Evolutionary conservation across 129 eudicot genomes (phyloP).

Genomic region (Helianthus annuus): DNA sequence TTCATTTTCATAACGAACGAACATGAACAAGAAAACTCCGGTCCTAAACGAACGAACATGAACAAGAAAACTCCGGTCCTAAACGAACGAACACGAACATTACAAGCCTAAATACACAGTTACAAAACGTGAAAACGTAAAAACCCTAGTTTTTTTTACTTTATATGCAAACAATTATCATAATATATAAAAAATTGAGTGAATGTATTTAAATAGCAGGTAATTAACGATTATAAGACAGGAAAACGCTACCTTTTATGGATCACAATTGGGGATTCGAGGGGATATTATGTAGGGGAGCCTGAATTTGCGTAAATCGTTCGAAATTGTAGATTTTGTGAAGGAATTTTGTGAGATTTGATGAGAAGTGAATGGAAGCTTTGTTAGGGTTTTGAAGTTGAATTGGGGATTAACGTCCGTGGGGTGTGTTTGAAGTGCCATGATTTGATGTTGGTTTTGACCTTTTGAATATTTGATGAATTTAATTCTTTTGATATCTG

Average conservation of each 20-base stretch:
- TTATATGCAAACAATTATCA: not conserved
- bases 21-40: too few relatives aligned
- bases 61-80: too few relatives aligned
- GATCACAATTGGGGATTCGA: not conserved
- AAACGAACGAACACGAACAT: too few relatives aligned
- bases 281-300: not conserved
- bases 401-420: constrained; percentile 9
- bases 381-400: constrained; percentile 30
- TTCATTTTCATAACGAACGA: too few relatives aligned
- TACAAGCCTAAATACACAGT: too few relatives aligned
- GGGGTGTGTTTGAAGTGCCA: constrained; percentile 30
- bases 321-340: not conserved
- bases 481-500: not conserved
- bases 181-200: not conserved
- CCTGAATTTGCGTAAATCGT: constrained; percentile 9
- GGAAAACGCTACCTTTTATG: constrained; percentile 8
- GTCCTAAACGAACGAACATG: too few relatives aligned
- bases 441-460: constrained; percentile 9
- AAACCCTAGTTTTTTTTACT: too few relatives aligned
- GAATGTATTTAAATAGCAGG: not conserved
- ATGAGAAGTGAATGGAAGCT: constrained; percentile 4
- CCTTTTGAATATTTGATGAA: not conserved
- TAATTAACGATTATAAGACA: not conserved
- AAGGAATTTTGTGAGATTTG: constrained; percentile 4
- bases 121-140: too few relatives aligned